These are phyloP conservation scores for Incumbomyces delicatus DNA, from an alignment of 2,329 filamentous ascomycete genomes.

Conservation along the genomic window DNA sequence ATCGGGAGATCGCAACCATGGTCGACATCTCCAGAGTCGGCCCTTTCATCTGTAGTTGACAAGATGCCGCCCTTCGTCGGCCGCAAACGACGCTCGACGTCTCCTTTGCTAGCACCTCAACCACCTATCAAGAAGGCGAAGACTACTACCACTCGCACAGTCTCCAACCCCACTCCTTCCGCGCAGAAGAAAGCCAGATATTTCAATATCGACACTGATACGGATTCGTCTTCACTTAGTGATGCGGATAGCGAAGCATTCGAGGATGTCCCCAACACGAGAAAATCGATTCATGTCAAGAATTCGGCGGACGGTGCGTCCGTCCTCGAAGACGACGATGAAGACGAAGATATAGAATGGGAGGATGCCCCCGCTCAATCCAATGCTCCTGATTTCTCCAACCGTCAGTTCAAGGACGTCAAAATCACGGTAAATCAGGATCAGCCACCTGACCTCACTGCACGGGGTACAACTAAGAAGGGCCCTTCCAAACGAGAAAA, in stretches of 20 bases:
- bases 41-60: no score
- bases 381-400: slow-evolving; percentile 14
- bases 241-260: slow-evolving; percentile 45
- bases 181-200: slow-evolving; percentile 6
- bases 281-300: slow-evolving; percentile 12
- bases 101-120: slow-evolving; percentile 18
- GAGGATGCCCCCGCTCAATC: slow-evolving; percentile 43
- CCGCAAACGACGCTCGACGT: slow-evolving; percentile 31
- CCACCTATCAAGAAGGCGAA: slow-evolving; percentile 21
- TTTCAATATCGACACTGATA: slow-evolving; percentile 18
- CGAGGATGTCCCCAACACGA: slow-evolving; percentile 36
- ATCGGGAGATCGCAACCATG: no score
- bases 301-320: slow-evolving; percentile 16
- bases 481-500: slow-evolving; percentile 78
- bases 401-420: slow-evolving; percentile 5
- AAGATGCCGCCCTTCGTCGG: slow-evolving; percentile 39
- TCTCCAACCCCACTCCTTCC: slow-evolving; percentile 9
- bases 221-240: slow-evolving; percentile 30
- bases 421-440: slow-evolving; percentile 54
- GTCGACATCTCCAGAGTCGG: no score
- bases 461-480: slow-evolving; percentile 62
- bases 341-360: slow-evolving; percentile 45
- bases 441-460: slow-evolving; percentile 43
- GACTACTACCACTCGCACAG: slow-evolving; percentile 13
- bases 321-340: slow-evolving; percentile 32